phyloP scores from a whole-genome alignment of 192 early-diverging fungal species.

The Borealophlyctis nickersoniae region DNA sequence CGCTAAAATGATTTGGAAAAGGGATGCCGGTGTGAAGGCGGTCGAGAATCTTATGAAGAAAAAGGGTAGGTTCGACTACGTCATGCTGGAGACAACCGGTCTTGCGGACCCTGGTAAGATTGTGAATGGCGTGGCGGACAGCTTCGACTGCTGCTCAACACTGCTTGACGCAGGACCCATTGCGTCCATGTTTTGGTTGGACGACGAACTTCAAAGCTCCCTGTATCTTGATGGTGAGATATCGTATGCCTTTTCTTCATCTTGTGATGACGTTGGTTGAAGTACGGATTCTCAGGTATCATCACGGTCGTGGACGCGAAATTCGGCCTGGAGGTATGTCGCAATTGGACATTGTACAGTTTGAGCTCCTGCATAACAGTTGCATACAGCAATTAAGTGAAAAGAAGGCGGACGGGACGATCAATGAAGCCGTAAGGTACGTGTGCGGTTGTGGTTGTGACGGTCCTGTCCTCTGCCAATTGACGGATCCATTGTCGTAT shows the following conservation, averaged over 20 bases:
- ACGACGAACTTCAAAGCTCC: conserved; percentile 86
- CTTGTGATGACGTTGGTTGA: background rate
- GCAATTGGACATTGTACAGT: too few species aligned
- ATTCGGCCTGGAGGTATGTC: conserved; percentile 10
- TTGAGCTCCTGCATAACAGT: conserved; percentile 5
- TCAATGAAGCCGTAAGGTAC: conserved; percentile 76
- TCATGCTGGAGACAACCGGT: conserved; percentile 93
- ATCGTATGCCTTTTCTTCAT: background rate
- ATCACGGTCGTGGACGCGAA: conserved; percentile 83
- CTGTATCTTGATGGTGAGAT: conserved; percentile 78
- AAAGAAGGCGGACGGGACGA: conserved; percentile 51
- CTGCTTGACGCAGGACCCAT: conserved; percentile 65
- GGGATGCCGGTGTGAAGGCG: conserved; percentile 89
- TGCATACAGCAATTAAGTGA: conserved; percentile 43
- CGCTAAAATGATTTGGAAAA: conserved; percentile 29
- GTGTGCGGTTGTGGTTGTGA: background rate
- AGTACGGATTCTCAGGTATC: conserved; percentile 46
- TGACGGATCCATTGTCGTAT: conserved; percentile 3
- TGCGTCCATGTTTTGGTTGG: conserved; percentile 95
- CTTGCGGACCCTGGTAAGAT: conserved; percentile 57
- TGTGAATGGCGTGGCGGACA: background rate
- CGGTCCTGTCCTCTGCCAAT: background rate
- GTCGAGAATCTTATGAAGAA: conserved; percentile 92
- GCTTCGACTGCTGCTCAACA: background rate
- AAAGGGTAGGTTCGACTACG: conserved; percentile 91